These are phyloP conservation scores for Lipomyces sp. DNA, from an alignment of 805 yeast species.

Conservation along the genomic window DNA sequence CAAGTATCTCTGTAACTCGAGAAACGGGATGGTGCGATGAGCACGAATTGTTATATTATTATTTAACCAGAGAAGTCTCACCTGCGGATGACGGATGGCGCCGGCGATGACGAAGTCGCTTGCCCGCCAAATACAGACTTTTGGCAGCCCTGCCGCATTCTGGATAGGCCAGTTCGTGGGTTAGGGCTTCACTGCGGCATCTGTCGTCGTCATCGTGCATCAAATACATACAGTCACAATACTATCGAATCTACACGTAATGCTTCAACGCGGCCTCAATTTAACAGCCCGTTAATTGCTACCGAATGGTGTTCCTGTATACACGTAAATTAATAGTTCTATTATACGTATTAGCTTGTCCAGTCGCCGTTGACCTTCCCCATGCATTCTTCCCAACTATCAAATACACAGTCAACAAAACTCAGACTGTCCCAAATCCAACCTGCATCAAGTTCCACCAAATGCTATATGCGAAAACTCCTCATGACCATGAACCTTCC, in stretches of 20 bases:
- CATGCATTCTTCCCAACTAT: background rate
- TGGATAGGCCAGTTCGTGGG: background rate
- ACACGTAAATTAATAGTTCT: background rate
- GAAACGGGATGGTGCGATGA: background rate
- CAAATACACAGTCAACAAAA: background rate
- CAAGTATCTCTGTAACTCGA: background rate
- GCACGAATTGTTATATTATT: background rate
- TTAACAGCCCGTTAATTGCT: no score
- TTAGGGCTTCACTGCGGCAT: background rate
- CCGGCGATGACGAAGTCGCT: background rate
- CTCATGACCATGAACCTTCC: constrained; percentile 4
- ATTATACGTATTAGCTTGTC: background rate
- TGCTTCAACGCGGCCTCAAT: background rate
- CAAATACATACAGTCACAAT: no score
- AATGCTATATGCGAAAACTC: constrained; percentile 1
- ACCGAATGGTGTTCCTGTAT: no score
- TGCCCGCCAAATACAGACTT: background rate
- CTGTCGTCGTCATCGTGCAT: background rate
- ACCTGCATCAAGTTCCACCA: background rate
- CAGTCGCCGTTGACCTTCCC: background rate
- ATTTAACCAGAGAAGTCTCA: background rate
- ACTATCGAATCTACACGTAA: no score
- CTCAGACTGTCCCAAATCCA: background rate
- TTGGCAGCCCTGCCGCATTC: background rate
- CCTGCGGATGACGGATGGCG: background rate